Evolutionary conservation across 768 basidiomycete species (phyloP).

Genomic region (Phanerochaete carnosa): DNA sequence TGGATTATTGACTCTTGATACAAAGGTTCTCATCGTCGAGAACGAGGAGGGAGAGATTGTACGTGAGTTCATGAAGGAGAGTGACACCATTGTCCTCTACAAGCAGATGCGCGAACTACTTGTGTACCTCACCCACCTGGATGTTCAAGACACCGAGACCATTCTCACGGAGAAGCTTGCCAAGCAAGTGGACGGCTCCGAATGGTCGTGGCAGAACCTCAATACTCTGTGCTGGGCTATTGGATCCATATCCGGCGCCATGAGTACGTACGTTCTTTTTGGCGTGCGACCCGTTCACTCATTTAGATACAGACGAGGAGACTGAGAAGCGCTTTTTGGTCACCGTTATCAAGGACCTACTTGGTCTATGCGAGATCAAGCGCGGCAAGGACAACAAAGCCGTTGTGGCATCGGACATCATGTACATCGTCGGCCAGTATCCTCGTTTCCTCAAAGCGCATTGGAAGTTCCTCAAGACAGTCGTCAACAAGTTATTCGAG

Average conservation of each 20-base stretch:
- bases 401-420: slow-evolving; percentile 92
- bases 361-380: slow-evolving; percentile 98
- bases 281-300: neutral
- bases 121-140: slow-evolving; percentile 96
- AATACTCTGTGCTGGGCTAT: slow-evolving; percentile 99
- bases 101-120: slow-evolving; percentile 98
- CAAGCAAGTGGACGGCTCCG: slow-evolving; percentile 95
- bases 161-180: slow-evolving; percentile 96
- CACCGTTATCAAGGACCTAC: slow-evolving; percentile 96
- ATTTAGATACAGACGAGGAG: slow-evolving; percentile 73
- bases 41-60: slow-evolving; percentile 99
- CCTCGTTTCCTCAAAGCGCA: slow-evolving; percentile 99
- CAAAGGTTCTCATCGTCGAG: slow-evolving; percentile 93
- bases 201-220: slow-evolving; percentile 99
- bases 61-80: slow-evolving; percentile 98
- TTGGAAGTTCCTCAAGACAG: slow-evolving; percentile 99
- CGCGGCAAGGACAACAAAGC: slow-evolving; percentile 99
- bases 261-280: slow-evolving; percentile 65
- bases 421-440: slow-evolving; percentile 99
- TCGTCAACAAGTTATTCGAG: slow-evolving; percentile 99
- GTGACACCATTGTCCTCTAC: slow-evolving; percentile 96
- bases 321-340: slow-evolving; percentile 99
- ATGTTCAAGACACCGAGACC: slow-evolving; percentile 93
- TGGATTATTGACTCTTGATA: neutral
- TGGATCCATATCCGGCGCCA: slow-evolving; percentile 97